Evolutionary conservation across 2,329 filamentous ascomycete species (phyloP), one percentile per base, ranked within the genome.

Genomic region (Rhexocercosporidium sp.): DNA sequence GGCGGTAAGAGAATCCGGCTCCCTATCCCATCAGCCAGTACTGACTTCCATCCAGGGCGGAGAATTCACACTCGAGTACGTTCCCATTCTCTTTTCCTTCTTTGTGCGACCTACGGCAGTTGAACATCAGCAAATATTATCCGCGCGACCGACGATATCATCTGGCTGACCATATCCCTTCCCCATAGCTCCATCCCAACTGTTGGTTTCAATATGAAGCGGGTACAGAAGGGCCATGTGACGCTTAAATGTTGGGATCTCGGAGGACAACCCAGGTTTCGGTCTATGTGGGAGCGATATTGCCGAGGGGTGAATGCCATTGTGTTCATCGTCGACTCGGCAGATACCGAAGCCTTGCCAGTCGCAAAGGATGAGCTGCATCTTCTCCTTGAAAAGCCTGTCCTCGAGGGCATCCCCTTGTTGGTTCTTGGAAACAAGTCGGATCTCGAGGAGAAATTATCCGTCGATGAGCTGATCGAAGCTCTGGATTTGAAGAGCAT

Each of bases 211-310:
- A 99, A 98, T 81, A 97, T 97, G 90, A 98, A 98, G 86, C 91
- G 92, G 74, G 94, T 99, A 75, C 94, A 97, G 82, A 95, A 96
- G 78, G 96, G 96, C 75, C 95, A 98, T 87, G 96, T 99, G 79
- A 97, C 96, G 75, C 86, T 99, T 77, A 98, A 98, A 82, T 99
- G 96, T 82, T 99, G 96, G 96, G 96, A 99, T 83, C 89, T 99
- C 71, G 96, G 96, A 74, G 96, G 96, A 63, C 96, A 99, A 82
- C 95, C 96, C 75, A 89, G 95, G 72, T 99, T 98, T 83, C 92
- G 96, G 77, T 92, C 93, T 74, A 99, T 99, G 96, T 99, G 96
- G 96, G 96, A 99, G 84, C 87, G 96, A 77, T 99, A 99, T 81
- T 98, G 96, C 82, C 93, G 94, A 71, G 96, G 94, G 62, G 96